These are phyloP conservation scores for Ophiocytium majus DNA, from an alignment of 352 stramenopile genomes.

Conservation along the genomic window DNA sequence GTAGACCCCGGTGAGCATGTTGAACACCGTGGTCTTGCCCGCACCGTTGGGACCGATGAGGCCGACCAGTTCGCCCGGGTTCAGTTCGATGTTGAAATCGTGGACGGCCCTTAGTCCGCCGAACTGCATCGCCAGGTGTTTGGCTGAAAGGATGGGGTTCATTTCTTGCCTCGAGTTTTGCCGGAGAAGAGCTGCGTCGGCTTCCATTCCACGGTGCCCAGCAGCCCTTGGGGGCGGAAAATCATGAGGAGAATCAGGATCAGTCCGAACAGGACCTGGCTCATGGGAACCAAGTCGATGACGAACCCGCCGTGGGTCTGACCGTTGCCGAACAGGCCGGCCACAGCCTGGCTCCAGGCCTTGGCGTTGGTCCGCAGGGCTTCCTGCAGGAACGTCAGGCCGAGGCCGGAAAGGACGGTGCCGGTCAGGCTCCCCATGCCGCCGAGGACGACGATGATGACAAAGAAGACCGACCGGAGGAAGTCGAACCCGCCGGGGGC, in stretches of 20 bases:
- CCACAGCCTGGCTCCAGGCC: not conserved
- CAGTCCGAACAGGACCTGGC: not conserved
- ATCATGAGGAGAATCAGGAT: constrained; percentile 12
- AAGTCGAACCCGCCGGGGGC: not conserved
- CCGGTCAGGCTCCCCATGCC: not conserved
- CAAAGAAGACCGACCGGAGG: not conserved
- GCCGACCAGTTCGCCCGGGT: not conserved
- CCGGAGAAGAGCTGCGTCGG: too few species aligned
- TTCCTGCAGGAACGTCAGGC: not conserved
- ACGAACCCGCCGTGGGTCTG: too few species aligned
- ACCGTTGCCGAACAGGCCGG: too few species aligned
- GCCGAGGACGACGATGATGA: not conserved
- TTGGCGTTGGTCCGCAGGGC: not conserved
- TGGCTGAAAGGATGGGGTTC: not conserved
- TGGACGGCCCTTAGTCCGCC: not conserved
- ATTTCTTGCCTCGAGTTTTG: too few species aligned
- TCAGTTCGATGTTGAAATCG: not conserved
- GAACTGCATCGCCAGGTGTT: not conserved
- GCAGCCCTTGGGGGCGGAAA: not conserved
- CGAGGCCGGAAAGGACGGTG: not conserved
- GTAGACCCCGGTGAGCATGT: not conserved
- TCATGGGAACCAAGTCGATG: not conserved
- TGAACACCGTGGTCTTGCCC: not conserved
- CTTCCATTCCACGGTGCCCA: not conserved
- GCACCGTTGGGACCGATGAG: constrained; percentile 2